A percentile compares a stretch with the other conserved stretches of the same genome.
phyloP scores from a whole-genome alignment of 139 green algal species.

The Chlamydomonas sp. region DNA sequence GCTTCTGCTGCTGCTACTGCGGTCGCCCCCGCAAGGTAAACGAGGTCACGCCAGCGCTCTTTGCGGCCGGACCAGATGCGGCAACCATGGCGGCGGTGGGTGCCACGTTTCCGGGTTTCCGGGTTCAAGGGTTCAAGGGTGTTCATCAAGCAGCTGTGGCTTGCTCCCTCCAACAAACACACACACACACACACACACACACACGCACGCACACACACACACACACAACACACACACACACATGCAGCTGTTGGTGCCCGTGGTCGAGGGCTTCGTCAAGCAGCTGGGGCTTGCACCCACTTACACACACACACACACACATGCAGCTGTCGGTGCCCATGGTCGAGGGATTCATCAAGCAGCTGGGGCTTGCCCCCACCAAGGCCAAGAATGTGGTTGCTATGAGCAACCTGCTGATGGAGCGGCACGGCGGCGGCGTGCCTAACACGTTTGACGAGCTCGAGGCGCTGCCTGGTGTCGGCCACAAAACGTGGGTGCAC shows the following conservation, averaged over 20 bases:
- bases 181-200: no score
- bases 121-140: no score
- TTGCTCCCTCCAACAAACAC: slow-evolving; percentile 85
- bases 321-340: slow-evolving; percentile 8
- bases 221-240: no score
- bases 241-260: slow-evolving; percentile 4
- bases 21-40: no score
- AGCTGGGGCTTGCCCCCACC: slow-evolving; percentile 74
- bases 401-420: slow-evolving; percentile 66
- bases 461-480: slow-evolving; percentile 67
- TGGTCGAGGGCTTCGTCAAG: slow-evolving; percentile 57
- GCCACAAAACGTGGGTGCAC: slow-evolving; percentile 66
- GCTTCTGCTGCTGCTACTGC: no score
- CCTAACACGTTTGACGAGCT: slow-evolving; percentile 64
- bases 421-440: slow-evolving; percentile 58
- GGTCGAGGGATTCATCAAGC: slow-evolving; percentile 57
- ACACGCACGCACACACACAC: no score
- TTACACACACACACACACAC: no score
- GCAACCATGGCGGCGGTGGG: no score
- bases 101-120: no score
- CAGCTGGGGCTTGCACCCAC: slow-evolving; percentile 78
- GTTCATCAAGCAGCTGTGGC: slow-evolving; percentile 65
- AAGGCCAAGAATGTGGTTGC: slow-evolving; percentile 72
- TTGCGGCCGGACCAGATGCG: no score
- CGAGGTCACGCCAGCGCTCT: no score